Percentiles rank a stretch among this genome's conserved stretches.
Evolutionary conservation across 768 basidiomycete genomes (phyloP).

Genomic region (Psilocybe tampanensis): DNA sequence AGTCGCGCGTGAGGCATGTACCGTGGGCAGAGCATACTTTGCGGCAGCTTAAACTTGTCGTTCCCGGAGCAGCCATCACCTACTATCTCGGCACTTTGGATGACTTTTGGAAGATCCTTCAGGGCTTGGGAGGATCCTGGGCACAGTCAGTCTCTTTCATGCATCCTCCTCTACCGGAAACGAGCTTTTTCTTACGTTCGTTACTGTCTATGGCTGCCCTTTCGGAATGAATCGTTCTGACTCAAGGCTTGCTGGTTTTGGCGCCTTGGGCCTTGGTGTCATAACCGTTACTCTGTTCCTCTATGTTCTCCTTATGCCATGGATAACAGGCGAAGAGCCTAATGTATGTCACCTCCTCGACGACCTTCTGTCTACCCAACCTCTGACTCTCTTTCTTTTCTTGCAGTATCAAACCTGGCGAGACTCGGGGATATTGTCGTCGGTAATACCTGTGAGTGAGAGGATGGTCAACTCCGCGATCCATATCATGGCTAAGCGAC

Average conservation of each 20-base stretch:
- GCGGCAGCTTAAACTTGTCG: conserved; percentile 73
- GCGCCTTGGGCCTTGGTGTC: conserved; percentile 55
- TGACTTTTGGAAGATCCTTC: conserved; percentile 47
- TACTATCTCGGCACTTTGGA: conserved; percentile 61
- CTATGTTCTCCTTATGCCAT: conserved; percentile 70
- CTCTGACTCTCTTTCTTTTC: background rate
- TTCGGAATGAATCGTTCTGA: conserved; percentile 26
- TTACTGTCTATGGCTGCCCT: background rate
- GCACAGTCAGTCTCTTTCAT: conserved; percentile 46
- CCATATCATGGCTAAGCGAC: background rate
- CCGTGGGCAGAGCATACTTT: conserved; percentile 50
- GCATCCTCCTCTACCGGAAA: background rate
- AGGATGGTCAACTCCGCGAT: background rate
- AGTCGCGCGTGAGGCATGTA: conserved; percentile 21
- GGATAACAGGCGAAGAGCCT: conserved; percentile 66
- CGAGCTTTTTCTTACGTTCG: conserved; percentile 6
- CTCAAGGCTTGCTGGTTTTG: conserved; percentile 52
- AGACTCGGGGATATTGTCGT: conserved; percentile 67
- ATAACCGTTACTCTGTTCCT: conserved; percentile 72
- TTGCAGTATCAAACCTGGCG: conserved; percentile 74
- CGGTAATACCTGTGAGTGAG: conserved; percentile 61
- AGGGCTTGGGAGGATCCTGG: conserved; percentile 45
- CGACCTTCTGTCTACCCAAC: background rate
- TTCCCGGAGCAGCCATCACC: conserved; percentile 69
- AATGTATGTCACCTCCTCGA: conserved; percentile 51